phyloP scores from a whole-genome alignment of 768 basidiomycete species.

The Tephrocybe sp. region DNA sequence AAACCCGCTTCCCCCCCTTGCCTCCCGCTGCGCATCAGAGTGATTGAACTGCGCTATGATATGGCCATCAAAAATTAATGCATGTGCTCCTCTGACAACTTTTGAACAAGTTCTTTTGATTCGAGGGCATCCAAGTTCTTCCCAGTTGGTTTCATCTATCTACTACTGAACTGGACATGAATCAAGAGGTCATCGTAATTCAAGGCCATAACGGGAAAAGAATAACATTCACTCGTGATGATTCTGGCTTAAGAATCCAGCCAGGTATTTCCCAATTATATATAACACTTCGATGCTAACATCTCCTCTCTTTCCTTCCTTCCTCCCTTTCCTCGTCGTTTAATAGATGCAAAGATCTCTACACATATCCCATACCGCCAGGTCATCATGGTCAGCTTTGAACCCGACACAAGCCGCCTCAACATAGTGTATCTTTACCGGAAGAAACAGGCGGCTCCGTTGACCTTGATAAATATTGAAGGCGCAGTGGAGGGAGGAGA shows the following conservation, averaged over 20 bases:
- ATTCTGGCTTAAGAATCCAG: conserved; percentile 14
- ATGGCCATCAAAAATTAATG: too few relatives aligned
- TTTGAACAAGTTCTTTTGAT: too few relatives aligned
- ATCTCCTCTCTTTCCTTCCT: too few relatives aligned
- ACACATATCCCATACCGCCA: conserved; percentile 41
- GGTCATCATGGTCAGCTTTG: conserved; percentile 51
- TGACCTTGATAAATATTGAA: conserved; percentile 39
- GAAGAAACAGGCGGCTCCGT: conserved; percentile 36
- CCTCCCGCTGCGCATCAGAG: too few relatives aligned
- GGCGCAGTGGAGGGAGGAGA: conserved; percentile 40
- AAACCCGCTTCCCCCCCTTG: too few relatives aligned
- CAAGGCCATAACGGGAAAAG: conserved; percentile 8
- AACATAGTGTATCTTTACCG: conserved; percentile 52
- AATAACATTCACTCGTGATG: conserved; percentile 15
- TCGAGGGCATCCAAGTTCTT: background rate
- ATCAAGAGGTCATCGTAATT: conserved; percentile 13
- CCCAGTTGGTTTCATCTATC: background rate
- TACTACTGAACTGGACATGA: background rate
- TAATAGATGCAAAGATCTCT: conserved; percentile 16
- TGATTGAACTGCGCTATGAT: too few relatives aligned
- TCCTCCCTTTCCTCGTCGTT: background rate
- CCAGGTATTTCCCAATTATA: conserved; percentile 17
- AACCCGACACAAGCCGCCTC: conserved; percentile 30
- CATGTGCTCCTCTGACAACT: too few relatives aligned
- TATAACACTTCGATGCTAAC: too few relatives aligned